A percentile compares a stretch with the other conserved stretches of the same genome.
phyloP scores from a whole-genome alignment of 345 rosid genomes.

The Leavenworthia alabamica region DNA sequence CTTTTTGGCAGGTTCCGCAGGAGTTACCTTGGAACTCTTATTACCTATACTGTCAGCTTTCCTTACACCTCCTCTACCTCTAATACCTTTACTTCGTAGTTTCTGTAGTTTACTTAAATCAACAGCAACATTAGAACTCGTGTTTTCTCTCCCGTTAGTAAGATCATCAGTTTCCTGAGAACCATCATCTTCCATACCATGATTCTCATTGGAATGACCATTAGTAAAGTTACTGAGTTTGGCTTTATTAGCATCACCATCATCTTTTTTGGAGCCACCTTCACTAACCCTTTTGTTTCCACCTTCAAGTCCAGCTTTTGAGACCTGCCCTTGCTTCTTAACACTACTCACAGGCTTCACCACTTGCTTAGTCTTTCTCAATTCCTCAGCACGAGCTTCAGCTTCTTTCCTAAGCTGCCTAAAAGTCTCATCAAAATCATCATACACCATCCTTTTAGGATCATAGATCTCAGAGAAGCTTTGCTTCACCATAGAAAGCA shows the following conservation, averaged over 20 bases:
- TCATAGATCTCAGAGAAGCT: conserved; percentile 76
- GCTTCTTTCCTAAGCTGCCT: conserved; percentile 95
- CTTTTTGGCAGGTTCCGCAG: conserved; percentile 69
- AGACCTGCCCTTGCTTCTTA: conserved; percentile 56
- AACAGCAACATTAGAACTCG: conserved; percentile 56
- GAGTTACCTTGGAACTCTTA: conserved; percentile 49
- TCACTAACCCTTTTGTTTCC: conserved; percentile 48
- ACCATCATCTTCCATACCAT: conserved; percentile 37
- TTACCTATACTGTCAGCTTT: conserved; percentile 68
- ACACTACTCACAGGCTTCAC: conserved; percentile 44
- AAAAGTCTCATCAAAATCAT: conserved; percentile 73
- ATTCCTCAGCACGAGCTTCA: conserved; percentile 79
- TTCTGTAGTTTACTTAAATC: conserved; percentile 92
- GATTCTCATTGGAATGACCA: conserved; percentile 53
- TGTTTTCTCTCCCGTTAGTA: conserved; percentile 76
- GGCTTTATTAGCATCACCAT: conserved; percentile 49
- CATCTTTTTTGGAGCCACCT: conserved; percentile 36
- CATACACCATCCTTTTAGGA: conserved; percentile 52
- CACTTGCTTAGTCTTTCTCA: conserved; percentile 62
- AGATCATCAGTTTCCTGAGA: conserved; percentile 41
- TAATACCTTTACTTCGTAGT: conserved; percentile 72
- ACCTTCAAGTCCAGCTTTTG: conserved; percentile 51
- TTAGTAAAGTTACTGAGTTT: conserved; percentile 49
- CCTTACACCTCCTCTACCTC: conserved; percentile 43
- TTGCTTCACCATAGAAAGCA: conserved; percentile 67